Percentiles rank a stretch among this genome's conserved stretches.
These are phyloP conservation scores for Vigna mungo DNA, from an alignment of 306 rosid genomes.

Conservation along the genomic window DNA sequence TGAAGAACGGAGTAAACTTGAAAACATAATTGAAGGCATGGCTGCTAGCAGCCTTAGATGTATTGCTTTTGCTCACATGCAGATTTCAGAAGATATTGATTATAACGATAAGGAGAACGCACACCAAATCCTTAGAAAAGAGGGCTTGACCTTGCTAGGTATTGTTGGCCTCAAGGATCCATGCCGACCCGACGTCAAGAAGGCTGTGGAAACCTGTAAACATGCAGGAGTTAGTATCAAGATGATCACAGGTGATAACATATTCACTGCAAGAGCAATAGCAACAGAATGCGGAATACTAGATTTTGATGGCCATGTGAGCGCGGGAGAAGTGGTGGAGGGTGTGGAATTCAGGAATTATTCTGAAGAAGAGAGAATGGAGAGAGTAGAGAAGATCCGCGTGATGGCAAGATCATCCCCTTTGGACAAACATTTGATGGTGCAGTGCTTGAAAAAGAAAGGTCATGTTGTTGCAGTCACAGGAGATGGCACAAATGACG, in stretches of 20 bases:
- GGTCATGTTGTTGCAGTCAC: constrained; percentile 93
- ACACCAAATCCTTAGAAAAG: constrained; percentile 50
- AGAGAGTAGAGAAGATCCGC: constrained; percentile 64
- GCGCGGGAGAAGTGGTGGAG: constrained; percentile 63
- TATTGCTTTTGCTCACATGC: constrained; percentile 75
- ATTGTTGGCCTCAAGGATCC: constrained; percentile 90
- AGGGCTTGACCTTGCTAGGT: constrained; percentile 71
- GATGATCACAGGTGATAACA: constrained; percentile 91
- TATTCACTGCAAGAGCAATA: constrained; percentile 91
- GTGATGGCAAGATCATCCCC: constrained; percentile 96
- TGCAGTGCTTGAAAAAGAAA: constrained; percentile 68
- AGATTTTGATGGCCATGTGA: constrained; percentile 31
- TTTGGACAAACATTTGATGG: constrained; percentile 85
- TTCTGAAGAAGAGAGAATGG: constrained; percentile 68
- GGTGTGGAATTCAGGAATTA: constrained; percentile 81
- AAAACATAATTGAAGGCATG: constrained; percentile 78
- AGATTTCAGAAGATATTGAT: constrained; percentile 54
- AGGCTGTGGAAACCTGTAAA: constrained; percentile 71
- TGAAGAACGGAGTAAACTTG: constrained; percentile 54
- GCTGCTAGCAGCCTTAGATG: constrained; percentile 89
- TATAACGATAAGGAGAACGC: constrained; percentile 42
- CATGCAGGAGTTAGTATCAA: constrained; percentile 77
- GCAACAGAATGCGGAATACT: constrained; percentile 91
- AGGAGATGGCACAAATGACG: constrained; percentile 92
- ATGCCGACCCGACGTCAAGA: constrained; percentile 65